These are phyloP conservation scores for Cicer chorassanicum DNA, from an alignment of 306 rosid genomes.

Conservation along the genomic window DNA sequence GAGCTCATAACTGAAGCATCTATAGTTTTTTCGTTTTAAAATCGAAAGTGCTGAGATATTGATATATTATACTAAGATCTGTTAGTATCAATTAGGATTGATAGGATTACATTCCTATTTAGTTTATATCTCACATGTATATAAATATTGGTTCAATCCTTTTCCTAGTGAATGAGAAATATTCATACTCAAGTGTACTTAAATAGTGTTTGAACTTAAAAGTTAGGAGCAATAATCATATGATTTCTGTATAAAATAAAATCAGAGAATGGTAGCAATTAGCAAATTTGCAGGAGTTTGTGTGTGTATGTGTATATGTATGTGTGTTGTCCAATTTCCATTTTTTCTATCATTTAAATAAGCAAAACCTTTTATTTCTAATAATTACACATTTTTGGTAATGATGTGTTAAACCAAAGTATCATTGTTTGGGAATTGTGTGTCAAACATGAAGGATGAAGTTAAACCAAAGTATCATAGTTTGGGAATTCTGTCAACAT, in stretches of 20 bases:
- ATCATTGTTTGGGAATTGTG: not conserved
- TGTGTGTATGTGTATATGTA: not conserved
- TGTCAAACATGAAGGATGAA: constrained; percentile 22
- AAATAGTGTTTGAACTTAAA: constrained; percentile 10
- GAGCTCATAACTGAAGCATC: not conserved
- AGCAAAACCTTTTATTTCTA: constrained; percentile 13
- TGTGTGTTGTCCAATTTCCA: not conserved
- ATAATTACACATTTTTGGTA: constrained; percentile 11
- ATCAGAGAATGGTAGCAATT: constrained; percentile 3
- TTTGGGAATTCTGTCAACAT: constrained; percentile 9
- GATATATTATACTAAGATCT: too few species aligned
- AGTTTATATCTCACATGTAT: too few species aligned
- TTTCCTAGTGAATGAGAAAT: too few species aligned
- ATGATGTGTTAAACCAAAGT: not conserved
- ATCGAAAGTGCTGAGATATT: not conserved
- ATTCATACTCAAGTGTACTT: too few species aligned
- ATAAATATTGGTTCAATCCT: too few species aligned
- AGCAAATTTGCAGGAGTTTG: constrained; percentile 15
- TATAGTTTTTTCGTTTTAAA: not conserved
- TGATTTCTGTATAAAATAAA: constrained; percentile 20
- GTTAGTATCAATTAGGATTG: too few species aligned
- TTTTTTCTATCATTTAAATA: constrained; percentile 28
- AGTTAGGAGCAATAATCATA: constrained; percentile 16
- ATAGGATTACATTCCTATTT: too few species aligned
- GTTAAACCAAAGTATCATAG: not conserved